Conservation (phyloP, 768 basidiomycete species). For the Calocera viscosa region DNA sequence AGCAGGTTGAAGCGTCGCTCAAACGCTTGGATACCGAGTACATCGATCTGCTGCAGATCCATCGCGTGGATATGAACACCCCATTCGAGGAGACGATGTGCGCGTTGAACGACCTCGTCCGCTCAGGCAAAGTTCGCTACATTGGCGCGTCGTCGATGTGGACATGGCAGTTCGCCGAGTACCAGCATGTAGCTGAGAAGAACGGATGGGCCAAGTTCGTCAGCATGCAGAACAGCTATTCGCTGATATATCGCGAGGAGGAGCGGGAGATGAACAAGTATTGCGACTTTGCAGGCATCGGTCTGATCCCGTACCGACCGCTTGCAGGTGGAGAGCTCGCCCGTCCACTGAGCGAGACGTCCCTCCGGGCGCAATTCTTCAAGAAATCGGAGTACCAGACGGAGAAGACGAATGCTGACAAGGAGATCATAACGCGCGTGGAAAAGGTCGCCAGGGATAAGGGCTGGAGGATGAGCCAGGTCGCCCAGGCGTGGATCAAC, state of each 20-base stretch:
- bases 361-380: conserved; percentile 30
- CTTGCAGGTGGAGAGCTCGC: conserved; percentile 39
- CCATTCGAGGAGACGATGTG: conserved; percentile 44
- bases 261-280: conserved; percentile 45
- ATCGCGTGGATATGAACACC: conserved; percentile 30
- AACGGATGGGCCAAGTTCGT: conserved; percentile 47
- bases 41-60: conserved; percentile 58
- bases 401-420: conserved; percentile 23
- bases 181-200: conserved; percentile 28
- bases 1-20: conserved; percentile 37
- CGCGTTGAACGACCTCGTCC: conserved; percentile 55
- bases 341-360: conserved; percentile 31
- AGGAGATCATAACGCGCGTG: conserved; percentile 36
- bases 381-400: background rate
- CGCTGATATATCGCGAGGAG: conserved; percentile 50
- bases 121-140: conserved; percentile 50
- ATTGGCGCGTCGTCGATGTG: conserved; percentile 47
- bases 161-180: conserved; percentile 36
- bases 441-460: conserved; percentile 44
- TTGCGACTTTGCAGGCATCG: conserved; percentile 40
- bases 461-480: conserved; percentile 43
- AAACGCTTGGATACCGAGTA: conserved; percentile 62
- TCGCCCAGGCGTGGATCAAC: conserved; percentile 8
- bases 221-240: conserved; percentile 60
- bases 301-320: conserved; percentile 43